Conservation (phyloP, 2,329 filamentous ascomycete genomes). For the Albifimbria verrucaria region DNA sequence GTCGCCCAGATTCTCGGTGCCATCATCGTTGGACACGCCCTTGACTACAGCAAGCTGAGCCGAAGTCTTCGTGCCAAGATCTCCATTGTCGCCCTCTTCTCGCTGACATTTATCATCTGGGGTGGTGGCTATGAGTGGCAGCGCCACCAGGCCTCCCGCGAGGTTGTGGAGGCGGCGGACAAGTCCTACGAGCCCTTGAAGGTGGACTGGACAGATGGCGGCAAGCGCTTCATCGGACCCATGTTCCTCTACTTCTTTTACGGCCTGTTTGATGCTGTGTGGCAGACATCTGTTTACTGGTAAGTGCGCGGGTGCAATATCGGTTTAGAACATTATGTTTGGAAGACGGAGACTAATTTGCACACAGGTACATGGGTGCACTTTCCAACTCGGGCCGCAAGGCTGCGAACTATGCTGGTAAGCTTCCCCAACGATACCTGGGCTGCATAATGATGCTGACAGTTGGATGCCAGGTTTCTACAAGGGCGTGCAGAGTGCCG, state of each 20-base stretch:
- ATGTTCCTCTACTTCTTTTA: slow-evolving; percentile 92
- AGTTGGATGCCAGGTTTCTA: slow-evolving; percentile 80
- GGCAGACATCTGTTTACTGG: slow-evolving; percentile 93
- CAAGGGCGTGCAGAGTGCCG: slow-evolving; percentile 76
- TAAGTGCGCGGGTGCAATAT: slow-evolving; percentile 51
- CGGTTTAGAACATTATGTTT: neutral
- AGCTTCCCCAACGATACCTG: too few relatives aligned
- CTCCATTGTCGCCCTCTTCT: slow-evolving; percentile 59
- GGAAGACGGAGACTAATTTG: too few relatives aligned
- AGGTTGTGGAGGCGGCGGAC: slow-evolving; percentile 19
- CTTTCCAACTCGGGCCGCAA: slow-evolving; percentile 90
- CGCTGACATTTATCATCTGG: slow-evolving; percentile 75
- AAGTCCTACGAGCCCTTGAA: slow-evolving; percentile 12
- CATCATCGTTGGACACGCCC: slow-evolving; percentile 65
- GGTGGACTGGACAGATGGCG: slow-evolving; percentile 62
- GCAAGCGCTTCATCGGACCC: slow-evolving; percentile 62
- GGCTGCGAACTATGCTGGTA: slow-evolving; percentile 85
- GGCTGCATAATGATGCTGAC: too few relatives aligned
- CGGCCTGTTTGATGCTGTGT: slow-evolving; percentile 83
- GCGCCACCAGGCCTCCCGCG: slow-evolving; percentile 53
- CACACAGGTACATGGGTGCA: slow-evolving; percentile 91
- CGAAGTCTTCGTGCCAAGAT: slow-evolving; percentile 66
- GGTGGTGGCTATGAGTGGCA: slow-evolving; percentile 80
- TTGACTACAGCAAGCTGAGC: slow-evolving; percentile 59
- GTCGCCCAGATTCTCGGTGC: slow-evolving; percentile 74